phyloP scores from a whole-genome alignment of 2,329 filamentous ascomycete genomes.

The Stachybotrys chlorohalonatus region DNA sequence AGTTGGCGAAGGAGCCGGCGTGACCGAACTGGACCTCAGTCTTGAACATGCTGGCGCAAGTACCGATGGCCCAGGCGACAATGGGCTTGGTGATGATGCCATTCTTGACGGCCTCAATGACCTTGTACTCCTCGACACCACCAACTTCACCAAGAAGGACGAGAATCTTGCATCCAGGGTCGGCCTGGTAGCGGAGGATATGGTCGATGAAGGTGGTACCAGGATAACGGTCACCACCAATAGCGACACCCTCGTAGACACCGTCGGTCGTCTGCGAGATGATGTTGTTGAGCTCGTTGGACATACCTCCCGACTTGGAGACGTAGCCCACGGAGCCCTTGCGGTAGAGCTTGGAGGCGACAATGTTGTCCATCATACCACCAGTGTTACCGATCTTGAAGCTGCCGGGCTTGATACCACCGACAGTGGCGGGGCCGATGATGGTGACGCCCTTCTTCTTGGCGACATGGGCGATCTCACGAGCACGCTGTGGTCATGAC shows the following conservation, averaged over 20 bases:
- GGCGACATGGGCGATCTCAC: constrained; percentile 94
- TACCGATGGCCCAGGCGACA: constrained; percentile 98
- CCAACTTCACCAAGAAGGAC: constrained; percentile 94
- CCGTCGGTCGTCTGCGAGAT: constrained; percentile 92
- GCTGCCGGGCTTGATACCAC: constrained; percentile 97
- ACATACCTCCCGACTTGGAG: constrained; percentile 99
- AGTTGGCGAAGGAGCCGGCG: constrained; percentile 98
- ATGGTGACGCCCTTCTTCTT: constrained; percentile 99
- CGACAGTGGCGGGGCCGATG: constrained; percentile 95
- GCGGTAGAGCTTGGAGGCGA: constrained; percentile 99
- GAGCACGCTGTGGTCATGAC: constrained; percentile 61
- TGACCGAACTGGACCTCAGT: constrained; percentile 99
- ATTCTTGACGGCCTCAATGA: constrained; percentile 94
- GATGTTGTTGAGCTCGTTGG: constrained; percentile 99
- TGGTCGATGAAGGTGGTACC: constrained; percentile 99
- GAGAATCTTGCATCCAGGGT: constrained; percentile 96
- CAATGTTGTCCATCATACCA: constrained; percentile 99
- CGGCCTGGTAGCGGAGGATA: constrained; percentile 89
- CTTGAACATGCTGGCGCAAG: constrained; percentile 99
- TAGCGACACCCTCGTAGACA: constrained; percentile 98
- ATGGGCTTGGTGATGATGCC: constrained; percentile 96
- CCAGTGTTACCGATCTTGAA: constrained; percentile 99
- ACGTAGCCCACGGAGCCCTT: constrained; percentile 98
- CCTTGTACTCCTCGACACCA: constrained; percentile 99
- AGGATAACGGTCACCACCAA: constrained; percentile 97